A percentile compares a stretch with the other conserved stretches of the same genome.
These are phyloP conservation scores for Acacia concinna DNA, from an alignment of 331 rosid genomes.

Conservation along the genomic window DNA sequence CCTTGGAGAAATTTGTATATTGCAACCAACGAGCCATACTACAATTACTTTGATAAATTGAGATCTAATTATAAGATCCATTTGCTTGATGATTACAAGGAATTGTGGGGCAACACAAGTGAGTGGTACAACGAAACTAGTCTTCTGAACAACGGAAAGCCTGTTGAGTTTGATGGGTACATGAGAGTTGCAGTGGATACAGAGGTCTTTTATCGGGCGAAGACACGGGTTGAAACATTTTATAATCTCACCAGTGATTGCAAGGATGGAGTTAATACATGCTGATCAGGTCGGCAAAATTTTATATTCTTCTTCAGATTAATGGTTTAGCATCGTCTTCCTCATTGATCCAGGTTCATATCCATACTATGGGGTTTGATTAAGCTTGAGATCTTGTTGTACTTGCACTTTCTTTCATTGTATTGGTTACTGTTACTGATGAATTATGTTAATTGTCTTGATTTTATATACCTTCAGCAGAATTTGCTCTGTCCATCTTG, in stretches of 20 bases:
- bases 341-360: slow-evolving; percentile 37
- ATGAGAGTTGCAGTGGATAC: slow-evolving; percentile 99
- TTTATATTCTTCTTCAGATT: slow-evolving; percentile 31
- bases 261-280: slow-evolving; percentile 94
- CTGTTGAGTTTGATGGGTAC: slow-evolving; percentile 96
- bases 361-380: slow-evolving; percentile 41
- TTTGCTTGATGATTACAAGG: slow-evolving; percentile 93
- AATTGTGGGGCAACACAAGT: slow-evolving; percentile 79
- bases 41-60: slow-evolving; percentile 89
- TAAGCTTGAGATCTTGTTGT: slow-evolving; percentile 44
- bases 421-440: slow-evolving; percentile 41
- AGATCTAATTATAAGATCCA: slow-evolving; percentile 89
- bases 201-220: slow-evolving; percentile 86
- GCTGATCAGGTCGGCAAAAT: slow-evolving; percentile 56
- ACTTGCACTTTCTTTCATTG: slow-evolving; percentile 46
- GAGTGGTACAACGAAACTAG: slow-evolving; percentile 92
- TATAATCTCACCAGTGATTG: slow-evolving; percentile 87
- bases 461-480: slow-evolving; percentile 43
- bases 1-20: slow-evolving; percentile 87
- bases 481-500: slow-evolving; percentile 33
- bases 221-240: slow-evolving; percentile 87
- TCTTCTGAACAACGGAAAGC: slow-evolving; percentile 65
- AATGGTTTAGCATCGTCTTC: slow-evolving; percentile 30
- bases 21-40: slow-evolving; percentile 91
- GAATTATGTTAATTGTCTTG: slow-evolving; percentile 40